Conservation (phyloP, 2,329 filamentous ascomycete genomes). For the Ceratocystis cubensis region DNA sequence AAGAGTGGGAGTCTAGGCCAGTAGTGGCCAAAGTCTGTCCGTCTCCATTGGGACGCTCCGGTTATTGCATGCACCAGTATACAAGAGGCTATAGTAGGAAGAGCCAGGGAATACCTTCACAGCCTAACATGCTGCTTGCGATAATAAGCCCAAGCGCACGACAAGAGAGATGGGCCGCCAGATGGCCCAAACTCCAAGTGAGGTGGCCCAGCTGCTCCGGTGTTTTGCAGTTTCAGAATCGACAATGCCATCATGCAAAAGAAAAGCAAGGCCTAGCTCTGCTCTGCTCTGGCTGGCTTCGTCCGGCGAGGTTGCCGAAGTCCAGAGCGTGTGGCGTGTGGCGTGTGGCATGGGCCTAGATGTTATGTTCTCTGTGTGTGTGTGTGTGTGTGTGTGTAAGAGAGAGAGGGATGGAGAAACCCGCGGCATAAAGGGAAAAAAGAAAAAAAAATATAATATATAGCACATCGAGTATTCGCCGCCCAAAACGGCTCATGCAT, state of each 20-base stretch:
- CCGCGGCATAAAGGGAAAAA: background rate
- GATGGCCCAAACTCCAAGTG: background rate
- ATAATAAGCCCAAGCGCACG: background rate
- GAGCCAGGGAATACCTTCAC: background rate
- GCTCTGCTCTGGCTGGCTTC: background rate
- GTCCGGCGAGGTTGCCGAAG: background rate
- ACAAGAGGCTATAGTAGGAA: background rate
- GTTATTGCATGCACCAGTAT: background rate
- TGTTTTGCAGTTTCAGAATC: background rate
- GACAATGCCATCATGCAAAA: conserved; percentile 8
- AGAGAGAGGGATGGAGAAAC: background rate
- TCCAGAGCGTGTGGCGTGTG: background rate
- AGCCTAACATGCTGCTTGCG: background rate
- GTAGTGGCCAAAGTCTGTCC: background rate
- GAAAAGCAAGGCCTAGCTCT: too few relatives aligned
- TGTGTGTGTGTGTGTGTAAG: background rate
- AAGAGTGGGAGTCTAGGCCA: background rate
- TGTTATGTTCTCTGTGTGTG: background rate
- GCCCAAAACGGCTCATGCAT: too few relatives aligned
- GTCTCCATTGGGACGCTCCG: background rate
- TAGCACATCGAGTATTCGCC: background rate
- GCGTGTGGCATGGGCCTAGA: background rate
- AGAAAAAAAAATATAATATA: background rate
- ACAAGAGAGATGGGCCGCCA: background rate
- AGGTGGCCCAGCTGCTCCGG: background rate